These are phyloP conservation scores for Neofusicoccum kwambonambiense DNA, from an alignment of 2,329 filamentous ascomycete genomes.

Conservation along the genomic window DNA sequence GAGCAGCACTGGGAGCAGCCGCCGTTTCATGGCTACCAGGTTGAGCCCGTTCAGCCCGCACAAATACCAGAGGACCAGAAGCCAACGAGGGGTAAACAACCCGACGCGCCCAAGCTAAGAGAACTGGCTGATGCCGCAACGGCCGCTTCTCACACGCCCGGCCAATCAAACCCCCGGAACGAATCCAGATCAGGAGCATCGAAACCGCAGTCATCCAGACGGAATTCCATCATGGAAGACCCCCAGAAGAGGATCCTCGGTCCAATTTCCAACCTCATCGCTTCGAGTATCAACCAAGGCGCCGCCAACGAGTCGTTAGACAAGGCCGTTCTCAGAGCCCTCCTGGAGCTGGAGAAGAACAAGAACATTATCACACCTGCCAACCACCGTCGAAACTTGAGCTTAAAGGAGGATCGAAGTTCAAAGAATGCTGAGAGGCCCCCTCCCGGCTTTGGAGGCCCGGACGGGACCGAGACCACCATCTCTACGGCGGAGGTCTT, in stretches of 20 bases:
- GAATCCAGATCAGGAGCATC: neutral
- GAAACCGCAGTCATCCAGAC: neutral
- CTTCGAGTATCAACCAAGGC: conserved; percentile 23
- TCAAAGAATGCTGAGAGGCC: neutral
- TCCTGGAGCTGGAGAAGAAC: conserved; percentile 13
- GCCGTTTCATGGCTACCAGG: neutral
- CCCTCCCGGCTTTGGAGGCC: neutral
- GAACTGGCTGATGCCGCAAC: conserved; percentile 5
- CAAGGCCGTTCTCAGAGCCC: conserved; percentile 25
- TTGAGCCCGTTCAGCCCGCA: too few relatives aligned
- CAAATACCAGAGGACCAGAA: neutral
- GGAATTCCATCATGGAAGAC: neutral
- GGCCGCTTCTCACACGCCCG: neutral
- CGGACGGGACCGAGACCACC: neutral
- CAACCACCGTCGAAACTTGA: neutral
- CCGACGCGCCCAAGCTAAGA: neutral
- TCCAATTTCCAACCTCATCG: conserved; percentile 26
- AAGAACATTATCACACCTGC: neutral
- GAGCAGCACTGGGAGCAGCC: neutral
- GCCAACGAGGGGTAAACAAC: neutral
- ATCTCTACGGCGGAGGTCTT: conserved; percentile 27
- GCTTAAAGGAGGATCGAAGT: neutral
- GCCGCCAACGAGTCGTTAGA: conserved; percentile 23
- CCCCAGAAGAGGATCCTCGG: conserved; percentile 22
- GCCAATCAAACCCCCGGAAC: neutral